Evolutionary conservation across 129 eudicot genomes (phyloP).

Genomic region (Artemisia annua): DNA sequence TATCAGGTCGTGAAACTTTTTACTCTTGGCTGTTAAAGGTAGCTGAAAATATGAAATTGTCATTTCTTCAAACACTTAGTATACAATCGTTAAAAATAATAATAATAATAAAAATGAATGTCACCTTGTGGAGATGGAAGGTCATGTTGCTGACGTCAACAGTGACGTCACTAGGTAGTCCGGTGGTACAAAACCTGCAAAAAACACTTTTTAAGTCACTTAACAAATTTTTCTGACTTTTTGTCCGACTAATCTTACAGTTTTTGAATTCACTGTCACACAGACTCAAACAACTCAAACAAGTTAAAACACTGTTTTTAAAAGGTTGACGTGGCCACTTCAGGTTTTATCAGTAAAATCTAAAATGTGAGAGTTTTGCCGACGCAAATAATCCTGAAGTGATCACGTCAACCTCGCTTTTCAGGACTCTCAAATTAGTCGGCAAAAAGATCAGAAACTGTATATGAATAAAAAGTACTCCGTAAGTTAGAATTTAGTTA

Average conservation of each 20-base stretch:
- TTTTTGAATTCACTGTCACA: too few species aligned
- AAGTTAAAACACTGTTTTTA: too few species aligned
- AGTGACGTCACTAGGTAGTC: constrained; percentile 81
- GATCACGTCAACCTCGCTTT: too few species aligned
- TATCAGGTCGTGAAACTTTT: constrained; percentile 72
- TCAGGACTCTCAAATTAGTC: too few species aligned
- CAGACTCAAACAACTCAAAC: too few species aligned
- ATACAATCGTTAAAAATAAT: not conserved
- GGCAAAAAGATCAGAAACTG: not conserved
- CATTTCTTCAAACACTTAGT: constrained; percentile 17
- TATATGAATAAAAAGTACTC: not conserved
- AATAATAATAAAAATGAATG: not conserved
- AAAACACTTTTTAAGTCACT: too few species aligned
- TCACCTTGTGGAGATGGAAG: constrained; percentile 94
- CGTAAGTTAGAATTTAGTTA: not conserved
- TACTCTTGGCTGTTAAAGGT: constrained; percentile 84
- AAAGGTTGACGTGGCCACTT: too few species aligned
- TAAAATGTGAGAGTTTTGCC: not conserved
- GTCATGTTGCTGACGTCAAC: constrained; percentile 85
- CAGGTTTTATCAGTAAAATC: not conserved
- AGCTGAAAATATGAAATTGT: constrained; percentile 47
- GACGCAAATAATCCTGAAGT: too few species aligned
- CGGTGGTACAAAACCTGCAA: constrained; percentile 90
- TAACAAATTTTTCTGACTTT: too few species aligned
- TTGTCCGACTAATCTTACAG: too few species aligned